These are phyloP conservation scores for Diutina neorugosa DNA, from an alignment of 1,139 yeast species.

Conservation along the genomic window DNA sequence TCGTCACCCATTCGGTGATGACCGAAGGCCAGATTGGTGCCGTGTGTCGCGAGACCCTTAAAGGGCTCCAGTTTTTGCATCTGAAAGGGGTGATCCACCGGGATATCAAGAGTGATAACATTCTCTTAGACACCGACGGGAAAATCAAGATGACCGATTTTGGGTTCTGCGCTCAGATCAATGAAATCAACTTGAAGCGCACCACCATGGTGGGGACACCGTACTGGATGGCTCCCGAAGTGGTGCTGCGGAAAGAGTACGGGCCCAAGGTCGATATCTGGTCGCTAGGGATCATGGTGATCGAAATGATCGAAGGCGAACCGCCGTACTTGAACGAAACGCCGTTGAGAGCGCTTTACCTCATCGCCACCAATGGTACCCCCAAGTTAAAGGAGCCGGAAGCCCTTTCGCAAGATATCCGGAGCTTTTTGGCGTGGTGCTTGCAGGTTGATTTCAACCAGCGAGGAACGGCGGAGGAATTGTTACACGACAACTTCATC, in stretches of 20 bases:
- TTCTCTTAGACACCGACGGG: constrained; percentile 70
- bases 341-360: constrained; percentile 80
- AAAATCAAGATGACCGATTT: constrained; percentile 84
- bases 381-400: constrained; percentile 88
- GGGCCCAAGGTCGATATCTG: constrained; percentile 97
- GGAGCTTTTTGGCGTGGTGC: constrained; percentile 64
- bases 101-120: constrained; percentile 92
- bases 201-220: constrained; percentile 99
- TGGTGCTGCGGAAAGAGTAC: constrained; percentile 83
- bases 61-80: constrained; percentile 79
- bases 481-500: constrained; percentile 64
- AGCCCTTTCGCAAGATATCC: constrained; percentile 53
- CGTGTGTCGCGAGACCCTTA: constrained; percentile 81
- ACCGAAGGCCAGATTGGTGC: constrained; percentile 97
- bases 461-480: constrained; percentile 71
- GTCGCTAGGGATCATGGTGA: constrained; percentile 95
- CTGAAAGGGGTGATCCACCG: constrained; percentile 92
- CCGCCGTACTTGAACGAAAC: constrained; percentile 96
- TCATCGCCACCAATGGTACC: constrained; percentile 93
- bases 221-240: constrained; percentile 99
- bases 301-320: constrained; percentile 98
- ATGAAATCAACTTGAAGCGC: constrained; percentile 73
- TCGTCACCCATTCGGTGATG: constrained; percentile 90
- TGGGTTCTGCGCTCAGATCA: constrained; percentile 93
- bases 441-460: constrained; percentile 76